These are phyloP conservation scores for Physaria fendleri DNA, from an alignment of 345 rosid genomes.

Conservation along the genomic window DNA sequence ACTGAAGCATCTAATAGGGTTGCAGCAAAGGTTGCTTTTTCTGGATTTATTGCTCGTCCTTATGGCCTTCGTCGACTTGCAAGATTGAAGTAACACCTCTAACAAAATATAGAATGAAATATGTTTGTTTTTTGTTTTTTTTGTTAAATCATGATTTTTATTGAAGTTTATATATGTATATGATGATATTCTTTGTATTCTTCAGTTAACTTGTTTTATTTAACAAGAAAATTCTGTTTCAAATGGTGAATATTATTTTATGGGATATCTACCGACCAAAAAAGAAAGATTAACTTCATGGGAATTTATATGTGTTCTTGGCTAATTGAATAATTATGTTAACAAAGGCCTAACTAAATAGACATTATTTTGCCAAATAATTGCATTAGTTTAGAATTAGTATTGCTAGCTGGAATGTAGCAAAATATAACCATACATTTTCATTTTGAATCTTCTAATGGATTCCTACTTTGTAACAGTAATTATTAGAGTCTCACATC, in stretches of 20 bases:
- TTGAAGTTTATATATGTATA: neutral
- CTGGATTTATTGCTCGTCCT: conserved; percentile 10
- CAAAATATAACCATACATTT: too few species aligned
- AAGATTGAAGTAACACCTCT: neutral
- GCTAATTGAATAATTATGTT: too few species aligned
- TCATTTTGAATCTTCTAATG: too few species aligned
- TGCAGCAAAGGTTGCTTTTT: conserved; percentile 14
- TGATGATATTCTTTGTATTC: neutral
- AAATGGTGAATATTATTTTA: neutral
- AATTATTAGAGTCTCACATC: too few species aligned
- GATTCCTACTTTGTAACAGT: too few species aligned
- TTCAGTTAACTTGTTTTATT: neutral
- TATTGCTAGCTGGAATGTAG: too few species aligned
- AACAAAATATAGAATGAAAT: neutral
- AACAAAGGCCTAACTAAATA: too few species aligned
- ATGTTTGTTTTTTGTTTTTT: too few species aligned
- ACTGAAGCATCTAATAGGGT: conserved; percentile 19
- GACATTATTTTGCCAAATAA: too few species aligned
- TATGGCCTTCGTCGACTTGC: conserved; percentile 14
- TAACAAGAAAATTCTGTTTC: neutral
- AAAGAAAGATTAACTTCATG: neutral
- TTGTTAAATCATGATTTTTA: neutral
- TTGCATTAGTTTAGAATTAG: too few species aligned
- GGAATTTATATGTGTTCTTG: too few species aligned
- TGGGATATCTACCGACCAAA: neutral